phyloP scores from a whole-genome alignment of 2,329 filamentous ascomycete genomes.

The Trichophaea hybrida region DNA sequence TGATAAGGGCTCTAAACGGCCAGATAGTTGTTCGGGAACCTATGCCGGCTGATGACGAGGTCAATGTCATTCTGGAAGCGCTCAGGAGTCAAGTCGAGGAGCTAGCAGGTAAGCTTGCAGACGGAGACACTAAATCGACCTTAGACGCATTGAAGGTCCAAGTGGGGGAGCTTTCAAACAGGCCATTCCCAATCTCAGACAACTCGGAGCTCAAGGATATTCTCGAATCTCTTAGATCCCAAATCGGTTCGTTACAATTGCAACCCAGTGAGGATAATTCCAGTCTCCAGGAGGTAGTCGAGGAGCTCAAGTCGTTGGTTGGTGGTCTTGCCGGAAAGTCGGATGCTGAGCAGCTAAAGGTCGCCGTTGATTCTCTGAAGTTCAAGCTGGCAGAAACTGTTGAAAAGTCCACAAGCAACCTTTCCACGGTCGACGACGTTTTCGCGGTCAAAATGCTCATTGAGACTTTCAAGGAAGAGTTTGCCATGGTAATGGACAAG shows the following conservation, averaged over 20 bases:
- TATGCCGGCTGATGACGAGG: constrained; percentile 43
- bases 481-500: constrained; percentile 15
- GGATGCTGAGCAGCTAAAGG: background rate
- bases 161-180: constrained; percentile 34
- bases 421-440: constrained; percentile 1
- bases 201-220: constrained; percentile 44
- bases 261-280: background rate
- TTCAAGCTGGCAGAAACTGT: background rate
- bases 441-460: background rate
- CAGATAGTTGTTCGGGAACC: constrained; percentile 3
- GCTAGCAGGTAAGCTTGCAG: constrained; percentile 62
- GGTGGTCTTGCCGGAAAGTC: constrained; percentile 44
- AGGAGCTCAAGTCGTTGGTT: constrained; percentile 60
- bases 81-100: constrained; percentile 82
- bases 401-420: constrained; percentile 1
- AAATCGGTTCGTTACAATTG: constrained; percentile 57
- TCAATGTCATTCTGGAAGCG: constrained; percentile 57
- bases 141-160: constrained; percentile 42
- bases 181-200: background rate
- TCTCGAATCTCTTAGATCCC: constrained; percentile 55
- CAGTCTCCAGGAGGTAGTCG: constrained; percentile 49
- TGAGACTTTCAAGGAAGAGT: constrained; percentile 10
- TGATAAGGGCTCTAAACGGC: constrained; percentile 12
- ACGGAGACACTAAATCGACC: constrained; percentile 68
- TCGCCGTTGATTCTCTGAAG: background rate